A percentile compares a stretch with the other conserved stretches of the same genome.
phyloP scores from a whole-genome alignment of 371 early-diverging fungal species.

The Basidiobolus meristosporus region DNA sequence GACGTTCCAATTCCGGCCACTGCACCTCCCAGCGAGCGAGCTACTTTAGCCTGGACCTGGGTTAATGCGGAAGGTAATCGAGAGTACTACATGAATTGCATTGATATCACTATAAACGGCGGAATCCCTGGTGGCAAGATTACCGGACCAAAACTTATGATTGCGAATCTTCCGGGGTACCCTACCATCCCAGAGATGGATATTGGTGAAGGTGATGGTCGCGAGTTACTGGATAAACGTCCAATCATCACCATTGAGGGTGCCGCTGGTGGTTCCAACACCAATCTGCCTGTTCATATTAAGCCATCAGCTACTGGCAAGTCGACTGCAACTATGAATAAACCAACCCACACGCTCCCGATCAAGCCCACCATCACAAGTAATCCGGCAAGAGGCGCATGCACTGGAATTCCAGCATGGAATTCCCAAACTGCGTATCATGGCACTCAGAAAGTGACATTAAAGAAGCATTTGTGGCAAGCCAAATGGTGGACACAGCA shows the following conservation, averaged over 20 bases:
- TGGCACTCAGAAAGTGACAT: too few relatives aligned
- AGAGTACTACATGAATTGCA: slow-evolving; percentile 52
- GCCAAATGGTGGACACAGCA: too few relatives aligned
- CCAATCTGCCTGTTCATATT: too few relatives aligned
- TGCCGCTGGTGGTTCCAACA: slow-evolving; percentile 5
- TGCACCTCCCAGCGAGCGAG: background rate
- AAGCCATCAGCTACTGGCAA: too few relatives aligned
- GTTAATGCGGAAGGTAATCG: slow-evolving; percentile 30
- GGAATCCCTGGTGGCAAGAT: slow-evolving; percentile 10
- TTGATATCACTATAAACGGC: slow-evolving; percentile 25
- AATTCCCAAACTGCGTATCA: too few relatives aligned
- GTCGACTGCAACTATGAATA: too few relatives aligned
- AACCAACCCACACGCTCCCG: background rate
- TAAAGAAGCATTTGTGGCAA: too few relatives aligned
- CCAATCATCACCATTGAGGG: slow-evolving; percentile 12
- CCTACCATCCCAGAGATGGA: slow-evolving; percentile 21
- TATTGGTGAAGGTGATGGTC: slow-evolving; percentile 12
- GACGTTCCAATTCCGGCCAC: background rate
- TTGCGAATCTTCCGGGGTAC: slow-evolving; percentile 18
- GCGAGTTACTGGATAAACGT: slow-evolving; percentile 10
- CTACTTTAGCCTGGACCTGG: slow-evolving; percentile 44
- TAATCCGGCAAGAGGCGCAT: too few relatives aligned
- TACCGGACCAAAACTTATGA: slow-evolving; percentile 21
- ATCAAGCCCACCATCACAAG: too few relatives aligned
- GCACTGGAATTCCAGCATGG: too few relatives aligned